These are phyloP conservation scores for Scytalidium lignicola DNA, from an alignment of 2,329 filamentous ascomycete species.

Conservation along the genomic window DNA sequence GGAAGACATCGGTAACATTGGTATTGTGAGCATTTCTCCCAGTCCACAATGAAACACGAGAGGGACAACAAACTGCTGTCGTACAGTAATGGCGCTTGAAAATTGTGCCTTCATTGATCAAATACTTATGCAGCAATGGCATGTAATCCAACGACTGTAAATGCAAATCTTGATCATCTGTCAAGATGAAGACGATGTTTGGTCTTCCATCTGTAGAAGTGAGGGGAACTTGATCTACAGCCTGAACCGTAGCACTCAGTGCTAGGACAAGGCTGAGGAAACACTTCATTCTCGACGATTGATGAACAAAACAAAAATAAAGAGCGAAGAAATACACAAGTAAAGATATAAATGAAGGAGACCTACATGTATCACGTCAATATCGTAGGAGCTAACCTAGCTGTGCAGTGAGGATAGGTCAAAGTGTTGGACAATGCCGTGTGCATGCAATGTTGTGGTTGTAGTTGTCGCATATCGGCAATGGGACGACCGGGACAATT, in stretches of 20 bases:
- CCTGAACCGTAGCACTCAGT: constrained; percentile 8
- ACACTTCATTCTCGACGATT: constrained; percentile 4
- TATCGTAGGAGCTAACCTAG: too few species aligned
- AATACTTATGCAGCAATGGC: constrained; percentile 47
- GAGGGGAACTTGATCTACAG: constrained; percentile 9
- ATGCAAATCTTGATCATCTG: constrained; percentile 60
- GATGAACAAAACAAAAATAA: background rate
- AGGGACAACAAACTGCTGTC: constrained; percentile 57
- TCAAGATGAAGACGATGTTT: constrained; percentile 59
- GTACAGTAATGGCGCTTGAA: constrained; percentile 57
- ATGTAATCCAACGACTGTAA: constrained; percentile 55
- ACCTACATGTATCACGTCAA: too few species aligned
- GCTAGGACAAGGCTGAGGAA: constrained; percentile 6
- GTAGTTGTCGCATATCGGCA: background rate
- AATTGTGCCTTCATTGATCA: constrained; percentile 49
- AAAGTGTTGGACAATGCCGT: too few species aligned
- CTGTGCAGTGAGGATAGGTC: too few species aligned
- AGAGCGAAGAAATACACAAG: too few species aligned
- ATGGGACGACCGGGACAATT: background rate
- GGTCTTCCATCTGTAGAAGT: constrained; percentile 24
- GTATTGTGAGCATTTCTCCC: constrained; percentile 60
- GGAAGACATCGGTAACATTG: constrained; percentile 47
- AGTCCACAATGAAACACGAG: constrained; percentile 55
- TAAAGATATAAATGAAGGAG: too few species aligned
- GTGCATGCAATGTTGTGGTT: background rate